Evolutionary conservation across 106 monocot genomes (phyloP).

Genomic region (Apostasia ramifera): DNA sequence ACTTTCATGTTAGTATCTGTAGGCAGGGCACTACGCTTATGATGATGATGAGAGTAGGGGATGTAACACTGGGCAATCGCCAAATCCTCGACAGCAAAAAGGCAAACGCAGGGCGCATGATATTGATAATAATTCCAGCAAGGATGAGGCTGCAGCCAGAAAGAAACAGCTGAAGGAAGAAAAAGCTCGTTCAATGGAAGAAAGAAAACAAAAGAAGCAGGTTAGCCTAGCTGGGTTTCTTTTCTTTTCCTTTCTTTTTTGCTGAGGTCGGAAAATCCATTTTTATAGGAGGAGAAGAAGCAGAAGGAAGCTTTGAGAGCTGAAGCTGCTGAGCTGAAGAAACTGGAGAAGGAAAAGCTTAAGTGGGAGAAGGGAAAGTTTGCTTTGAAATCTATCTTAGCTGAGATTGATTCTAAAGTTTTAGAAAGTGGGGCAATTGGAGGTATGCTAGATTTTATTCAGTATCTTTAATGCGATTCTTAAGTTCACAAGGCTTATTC

Average conservation of each 20-base stretch:
- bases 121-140: constrained; percentile 13
- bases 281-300: constrained; percentile 63
- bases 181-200: constrained; percentile 45
- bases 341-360: constrained; percentile 65
- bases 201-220: constrained; percentile 67
- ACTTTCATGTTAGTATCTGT: neutral
- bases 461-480: neutral
- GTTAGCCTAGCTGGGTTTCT: constrained; percentile 13
- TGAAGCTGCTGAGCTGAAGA: constrained; percentile 59
- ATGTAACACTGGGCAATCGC: constrained; percentile 1
- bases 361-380: constrained; percentile 92
- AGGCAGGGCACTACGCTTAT: constrained; percentile 13
- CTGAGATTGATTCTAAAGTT: constrained; percentile 80
- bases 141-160: constrained; percentile 26
- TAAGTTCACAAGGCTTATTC: constrained; percentile 2
- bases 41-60: constrained; percentile 10
- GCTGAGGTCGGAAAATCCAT: neutral
- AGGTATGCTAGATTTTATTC: constrained; percentile 30
- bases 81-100: constrained; percentile 17
- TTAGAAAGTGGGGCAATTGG: constrained; percentile 74
- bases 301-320: constrained; percentile 72
- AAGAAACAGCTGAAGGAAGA: constrained; percentile 67
- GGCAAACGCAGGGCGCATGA: constrained; percentile 12
- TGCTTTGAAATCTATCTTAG: constrained; percentile 74
- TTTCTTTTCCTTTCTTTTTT: neutral